Conservation (phyloP, 164 flowering plant species). For the Nelumbo lutea region DNA sequence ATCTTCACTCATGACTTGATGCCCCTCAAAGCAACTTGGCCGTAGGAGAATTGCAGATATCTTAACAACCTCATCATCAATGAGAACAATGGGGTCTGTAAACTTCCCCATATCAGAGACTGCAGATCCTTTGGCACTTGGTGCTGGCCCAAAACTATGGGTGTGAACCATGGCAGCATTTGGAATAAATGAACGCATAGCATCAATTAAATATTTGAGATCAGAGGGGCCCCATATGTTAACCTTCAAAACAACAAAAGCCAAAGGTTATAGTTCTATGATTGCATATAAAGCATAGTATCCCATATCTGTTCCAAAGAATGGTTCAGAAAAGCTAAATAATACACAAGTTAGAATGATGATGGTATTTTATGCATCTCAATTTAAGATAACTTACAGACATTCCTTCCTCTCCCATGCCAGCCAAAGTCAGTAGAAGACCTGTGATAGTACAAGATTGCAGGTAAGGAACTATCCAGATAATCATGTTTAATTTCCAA, state of each 20-base stretch:
- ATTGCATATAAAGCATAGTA: not conserved
- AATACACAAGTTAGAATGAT: not conserved
- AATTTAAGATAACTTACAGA: conserved; percentile 49
- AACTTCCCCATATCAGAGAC: conserved; percentile 18
- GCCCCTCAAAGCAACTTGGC: conserved; percentile 32
- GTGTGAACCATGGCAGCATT: conserved; percentile 93
- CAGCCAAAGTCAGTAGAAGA: conserved; percentile 88
- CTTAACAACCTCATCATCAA: conserved; percentile 81
- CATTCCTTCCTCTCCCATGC: conserved; percentile 92
- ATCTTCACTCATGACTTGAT: not conserved
- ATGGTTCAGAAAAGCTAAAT: not conserved
- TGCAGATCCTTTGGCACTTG: conserved; percentile 25
- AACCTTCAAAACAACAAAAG: conserved; percentile 47
- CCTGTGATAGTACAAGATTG: conserved; percentile 37
- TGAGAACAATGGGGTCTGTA: conserved; percentile 52
- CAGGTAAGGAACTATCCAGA: not conserved
- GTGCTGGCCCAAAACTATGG: conserved; percentile 63
- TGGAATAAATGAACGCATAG: conserved; percentile 85
- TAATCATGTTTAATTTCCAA: not conserved
- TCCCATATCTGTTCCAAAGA: not conserved
- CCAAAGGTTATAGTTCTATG: not conserved
- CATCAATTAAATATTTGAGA: conserved; percentile 75
- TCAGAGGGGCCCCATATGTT: conserved; percentile 96
- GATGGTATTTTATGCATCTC: not conserved
- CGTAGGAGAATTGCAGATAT: conserved; percentile 72